Percentiles rank a stretch among this genome's conserved stretches.
These are phyloP conservation scores for Pichia californica DNA, from an alignment of 805 yeast genomes.

Conservation along the genomic window DNA sequence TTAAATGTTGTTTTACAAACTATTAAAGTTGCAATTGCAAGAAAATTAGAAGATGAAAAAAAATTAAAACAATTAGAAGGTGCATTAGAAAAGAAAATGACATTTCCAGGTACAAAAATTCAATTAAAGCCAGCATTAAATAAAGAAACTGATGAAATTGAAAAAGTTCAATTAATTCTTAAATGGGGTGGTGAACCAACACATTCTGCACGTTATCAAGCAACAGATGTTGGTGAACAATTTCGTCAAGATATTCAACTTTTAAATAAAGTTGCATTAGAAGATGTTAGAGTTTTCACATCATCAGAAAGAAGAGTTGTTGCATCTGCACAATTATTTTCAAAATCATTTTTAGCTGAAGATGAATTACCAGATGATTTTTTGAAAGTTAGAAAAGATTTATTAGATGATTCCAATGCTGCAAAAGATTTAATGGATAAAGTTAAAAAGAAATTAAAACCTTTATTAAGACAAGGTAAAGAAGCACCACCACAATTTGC, in stretches of 20 bases:
- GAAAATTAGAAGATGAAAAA: constrained; percentile 69
- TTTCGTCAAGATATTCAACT: constrained; percentile 85
- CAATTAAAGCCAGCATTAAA: constrained; percentile 86
- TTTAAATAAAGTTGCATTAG: constrained; percentile 75
- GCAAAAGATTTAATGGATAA: constrained; percentile 97
- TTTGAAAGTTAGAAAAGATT: constrained; percentile 77
- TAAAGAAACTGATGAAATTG: constrained; percentile 57
- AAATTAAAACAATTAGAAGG: constrained; percentile 71
- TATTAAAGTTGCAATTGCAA: constrained; percentile 72
- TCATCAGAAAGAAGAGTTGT: constrained; percentile 94
- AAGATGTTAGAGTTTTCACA: constrained; percentile 80
- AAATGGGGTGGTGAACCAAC: constrained; percentile 99
- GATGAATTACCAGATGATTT: constrained; percentile 72
- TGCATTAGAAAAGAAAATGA: constrained; percentile 83
- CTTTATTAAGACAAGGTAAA: constrained; percentile 87
- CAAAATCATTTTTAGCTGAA: constrained; percentile 64
- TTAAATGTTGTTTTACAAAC: constrained; percentile 80
- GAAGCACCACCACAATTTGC: constrained; percentile 97
- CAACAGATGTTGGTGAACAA: constrained; percentile 92
- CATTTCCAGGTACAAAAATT: constrained; percentile 92
- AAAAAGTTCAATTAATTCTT: constrained; percentile 89
- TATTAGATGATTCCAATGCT: constrained; percentile 94
- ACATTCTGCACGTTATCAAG: constrained; percentile 93
- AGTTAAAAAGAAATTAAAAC: constrained; percentile 93
- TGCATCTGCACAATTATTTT: constrained; percentile 83